Percentiles rank a stretch among this genome's conserved stretches.
Evolutionary conservation across 2,329 filamentous ascomycete genomes (phyloP).

Genomic region (Setomelanomma holmii): DNA sequence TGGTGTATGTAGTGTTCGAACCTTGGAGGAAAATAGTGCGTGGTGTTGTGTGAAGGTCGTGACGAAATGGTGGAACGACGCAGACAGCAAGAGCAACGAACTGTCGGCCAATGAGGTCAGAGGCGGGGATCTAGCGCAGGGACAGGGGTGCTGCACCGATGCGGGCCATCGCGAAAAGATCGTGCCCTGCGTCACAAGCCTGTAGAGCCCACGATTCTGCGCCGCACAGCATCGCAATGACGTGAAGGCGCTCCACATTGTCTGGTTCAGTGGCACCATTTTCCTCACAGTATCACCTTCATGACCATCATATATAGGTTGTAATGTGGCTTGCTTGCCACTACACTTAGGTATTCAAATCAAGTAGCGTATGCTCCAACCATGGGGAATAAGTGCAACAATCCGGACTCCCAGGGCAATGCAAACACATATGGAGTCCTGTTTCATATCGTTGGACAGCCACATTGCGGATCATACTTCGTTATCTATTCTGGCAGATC

Average conservation of each 20-base stretch:
- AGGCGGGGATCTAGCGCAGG: conserved; percentile 19
- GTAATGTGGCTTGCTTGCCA: background rate
- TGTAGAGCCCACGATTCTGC: background rate
- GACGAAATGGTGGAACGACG: background rate
- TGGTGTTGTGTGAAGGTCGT: background rate
- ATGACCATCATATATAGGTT: too few relatives aligned
- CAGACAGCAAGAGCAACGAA: conserved; percentile 14
- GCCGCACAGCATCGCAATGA: too few relatives aligned
- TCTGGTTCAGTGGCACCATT: too few relatives aligned
- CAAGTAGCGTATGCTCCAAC: conserved; percentile 15
- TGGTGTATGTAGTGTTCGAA: too few relatives aligned
- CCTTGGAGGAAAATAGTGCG: too few relatives aligned
- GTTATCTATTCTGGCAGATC: conserved; percentile 36
- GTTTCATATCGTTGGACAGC: background rate
- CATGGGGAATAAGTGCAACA: conserved; percentile 30
- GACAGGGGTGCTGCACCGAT: background rate
- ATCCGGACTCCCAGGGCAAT: conserved; percentile 39
- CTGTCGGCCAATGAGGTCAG: conserved; percentile 27
- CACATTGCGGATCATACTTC: background rate
- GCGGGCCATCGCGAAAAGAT: background rate
- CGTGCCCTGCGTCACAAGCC: background rate
- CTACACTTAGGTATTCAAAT: background rate
- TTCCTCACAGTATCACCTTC: too few relatives aligned
- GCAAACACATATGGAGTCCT: conserved; percentile 16
- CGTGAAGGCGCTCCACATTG: too few relatives aligned